Base-by-base conservation (phyloP, 2,329 filamentous ascomycete genomes). In the Pyrenochaeta sp. region DNA sequence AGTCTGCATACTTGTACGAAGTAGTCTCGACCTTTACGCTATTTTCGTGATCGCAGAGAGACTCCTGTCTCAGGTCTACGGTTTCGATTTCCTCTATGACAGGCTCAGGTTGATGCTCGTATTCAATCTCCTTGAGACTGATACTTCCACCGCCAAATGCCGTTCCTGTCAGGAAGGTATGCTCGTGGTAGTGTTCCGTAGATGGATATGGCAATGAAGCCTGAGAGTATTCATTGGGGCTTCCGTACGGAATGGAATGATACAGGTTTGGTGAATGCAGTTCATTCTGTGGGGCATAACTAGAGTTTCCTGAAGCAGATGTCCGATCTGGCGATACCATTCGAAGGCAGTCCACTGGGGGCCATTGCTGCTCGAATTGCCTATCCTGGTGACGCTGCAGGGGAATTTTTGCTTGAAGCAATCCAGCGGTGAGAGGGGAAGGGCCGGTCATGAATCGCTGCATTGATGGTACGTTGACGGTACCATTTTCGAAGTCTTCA, bases 371-470 rank as follows among this genome's bases (percentile, higher is more conserved):
- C 27, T 62, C 48, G 34, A 57, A 61, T 11, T 53, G 54, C 15
- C 35, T 30, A 4, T 53, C 40, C 21, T 45, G 42, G 18, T 53
- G 65, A 10, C 29, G 44, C 8, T 60, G 45, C 7, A 56, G 32
- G 4, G 55, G 55, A 18, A 61, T 48, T 14, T 67, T 65, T 18
- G 61, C 60, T 28, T 67, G 56, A 14, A 69, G 56, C n/a, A 68
- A 43, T 7, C 58, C 59, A 3, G 44, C 35, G 14, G 58, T 38
- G 15, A 67, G 56, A 6, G 66, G 63, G 20, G 57, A 57, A 13
- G 50, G 45, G 24, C 70, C 67, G 26, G 51, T 41, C 43, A 72
- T 57, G 41, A 65, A 72, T 17, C 69, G 68, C 35, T 70, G 63
- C 61, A 72, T 63, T 20, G 53, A 53, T 31, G 54, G 58, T 53